Conservation (phyloP, 352 stramenopile genomes). For the Globisporangium heterothallicum region DNA sequence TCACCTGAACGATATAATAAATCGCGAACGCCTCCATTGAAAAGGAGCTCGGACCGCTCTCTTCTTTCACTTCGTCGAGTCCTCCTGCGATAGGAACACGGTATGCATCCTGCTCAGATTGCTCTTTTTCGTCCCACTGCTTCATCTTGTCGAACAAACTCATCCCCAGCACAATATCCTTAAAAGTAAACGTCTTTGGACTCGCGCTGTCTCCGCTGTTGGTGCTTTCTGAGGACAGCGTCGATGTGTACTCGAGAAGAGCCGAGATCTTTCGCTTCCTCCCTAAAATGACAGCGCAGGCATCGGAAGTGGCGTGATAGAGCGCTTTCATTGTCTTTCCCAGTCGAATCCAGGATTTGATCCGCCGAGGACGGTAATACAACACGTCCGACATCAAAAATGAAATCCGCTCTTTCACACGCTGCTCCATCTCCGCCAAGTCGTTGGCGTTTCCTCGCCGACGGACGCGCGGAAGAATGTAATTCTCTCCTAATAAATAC, state of each 20-base stretch:
- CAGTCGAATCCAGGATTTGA: slow-evolving; percentile 63
- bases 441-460: slow-evolving; percentile 53
- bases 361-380: slow-evolving; percentile 47
- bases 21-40: slow-evolving; percentile 42
- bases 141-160: slow-evolving; percentile 58
- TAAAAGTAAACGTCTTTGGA: slow-evolving; percentile 20
- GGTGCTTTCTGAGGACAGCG: background rate
- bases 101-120: slow-evolving; percentile 11
- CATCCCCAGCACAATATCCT: slow-evolving; percentile 30
- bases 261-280: slow-evolving; percentile 33
- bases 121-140: slow-evolving; percentile 33
- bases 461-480: slow-evolving; percentile 51
- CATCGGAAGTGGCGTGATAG: slow-evolving; percentile 59
- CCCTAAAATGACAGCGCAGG: slow-evolving; percentile 45
- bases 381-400: slow-evolving; percentile 61
- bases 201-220: background rate
- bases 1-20: slow-evolving; percentile 42
- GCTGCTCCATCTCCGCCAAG: slow-evolving; percentile 51
- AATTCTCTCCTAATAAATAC: slow-evolving; percentile 73
- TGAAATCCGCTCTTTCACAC: slow-evolving; percentile 46
- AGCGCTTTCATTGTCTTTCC: slow-evolving; percentile 66
- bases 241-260: slow-evolving; percentile 28
- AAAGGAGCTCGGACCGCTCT: slow-evolving; percentile 2
- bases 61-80: background rate
- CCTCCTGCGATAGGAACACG: slow-evolving; percentile 3